These are phyloP conservation scores for Cyphellophora europaea DNA, from an alignment of 2,329 filamentous ascomycete species.

Conservation along the genomic window DNA sequence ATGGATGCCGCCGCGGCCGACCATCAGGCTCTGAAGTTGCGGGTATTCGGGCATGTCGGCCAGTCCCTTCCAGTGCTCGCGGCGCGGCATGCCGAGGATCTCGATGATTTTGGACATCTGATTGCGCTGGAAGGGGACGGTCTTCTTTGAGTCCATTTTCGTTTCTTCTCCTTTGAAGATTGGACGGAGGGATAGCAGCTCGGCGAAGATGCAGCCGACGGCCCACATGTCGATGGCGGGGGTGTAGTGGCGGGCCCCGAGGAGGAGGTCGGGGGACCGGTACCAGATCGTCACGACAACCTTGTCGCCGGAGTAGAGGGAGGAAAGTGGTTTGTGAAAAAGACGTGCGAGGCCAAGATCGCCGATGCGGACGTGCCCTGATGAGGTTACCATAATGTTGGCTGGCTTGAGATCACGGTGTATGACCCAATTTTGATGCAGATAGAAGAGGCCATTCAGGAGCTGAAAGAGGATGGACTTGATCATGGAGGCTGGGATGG, in stretches of 20 bases:
- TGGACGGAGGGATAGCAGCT: constrained; percentile 77
- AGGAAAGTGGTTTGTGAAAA: constrained; percentile 88
- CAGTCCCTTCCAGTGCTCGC: constrained; percentile 80
- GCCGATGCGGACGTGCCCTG: constrained; percentile 85
- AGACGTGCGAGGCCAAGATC: constrained; percentile 85
- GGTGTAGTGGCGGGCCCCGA: constrained; percentile 92
- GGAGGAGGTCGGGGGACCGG: constrained; percentile 82
- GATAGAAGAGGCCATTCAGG: constrained; percentile 85
- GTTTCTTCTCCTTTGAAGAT: constrained; percentile 99
- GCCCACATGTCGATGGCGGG: constrained; percentile 97
- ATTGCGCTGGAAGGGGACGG: constrained; percentile 91
- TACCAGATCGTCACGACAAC: constrained; percentile 99
- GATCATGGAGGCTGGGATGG: constrained; percentile 79
- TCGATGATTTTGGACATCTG: constrained; percentile 99
- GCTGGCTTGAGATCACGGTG: constrained; percentile 95
- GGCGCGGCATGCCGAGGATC: constrained; percentile 82
- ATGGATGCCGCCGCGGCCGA: not conserved
- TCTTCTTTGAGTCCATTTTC: constrained; percentile 98
- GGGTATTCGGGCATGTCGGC: constrained; percentile 77
- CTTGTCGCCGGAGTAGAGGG: constrained; percentile 88
- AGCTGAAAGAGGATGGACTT: constrained; percentile 95
- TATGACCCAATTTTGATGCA: constrained; percentile 94
- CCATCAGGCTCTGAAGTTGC: constrained; percentile 50
- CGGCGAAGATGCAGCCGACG: constrained; percentile 94
- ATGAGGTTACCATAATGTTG: constrained; percentile 95